Evolutionary conservation across 176 grass and related monocot species (phyloP).

Genomic region (Triticum timopheevii): DNA sequence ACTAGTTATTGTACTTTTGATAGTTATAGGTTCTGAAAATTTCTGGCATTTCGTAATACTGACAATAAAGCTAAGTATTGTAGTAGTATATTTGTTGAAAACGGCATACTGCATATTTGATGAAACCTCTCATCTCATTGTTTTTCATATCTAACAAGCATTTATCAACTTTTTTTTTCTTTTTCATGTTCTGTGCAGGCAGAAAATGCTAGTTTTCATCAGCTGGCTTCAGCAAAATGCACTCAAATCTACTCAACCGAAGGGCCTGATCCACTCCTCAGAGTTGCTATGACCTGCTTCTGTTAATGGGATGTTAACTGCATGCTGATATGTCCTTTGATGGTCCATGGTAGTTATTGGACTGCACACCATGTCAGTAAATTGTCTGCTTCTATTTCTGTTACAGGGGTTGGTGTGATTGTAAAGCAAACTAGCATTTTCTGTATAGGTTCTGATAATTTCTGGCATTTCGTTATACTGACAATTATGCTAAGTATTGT

Average conservation of each 20-base stretch:
- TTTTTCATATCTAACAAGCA: no score
- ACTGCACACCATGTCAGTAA: neutral
- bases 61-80: no score
- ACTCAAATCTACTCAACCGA: neutral
- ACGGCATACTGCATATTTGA: no score
- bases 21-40: no score
- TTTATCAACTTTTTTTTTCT: no score
- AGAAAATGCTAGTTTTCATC: conserved; percentile 5
- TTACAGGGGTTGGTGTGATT: conserved; percentile 17
- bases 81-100: no score
- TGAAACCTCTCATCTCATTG: no score
- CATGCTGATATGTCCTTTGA: conserved; percentile 4
- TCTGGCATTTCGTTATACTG: no score
- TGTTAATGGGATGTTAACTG: neutral
- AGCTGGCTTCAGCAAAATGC: neutral
- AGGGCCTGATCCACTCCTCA: neutral
- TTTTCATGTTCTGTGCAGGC: neutral
- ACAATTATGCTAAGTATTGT: no score
- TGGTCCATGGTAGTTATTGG: conserved; percentile 22
- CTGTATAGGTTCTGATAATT: no score
- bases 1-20: no score
- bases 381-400: conserved; percentile 7
- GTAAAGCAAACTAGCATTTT: neutral
- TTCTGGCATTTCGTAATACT: no score
- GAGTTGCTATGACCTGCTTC: neutral